Base-by-base conservation (phyloP, 2,329 filamentous ascomycete genomes). In the Thielaviopsis punctulata region DNA sequence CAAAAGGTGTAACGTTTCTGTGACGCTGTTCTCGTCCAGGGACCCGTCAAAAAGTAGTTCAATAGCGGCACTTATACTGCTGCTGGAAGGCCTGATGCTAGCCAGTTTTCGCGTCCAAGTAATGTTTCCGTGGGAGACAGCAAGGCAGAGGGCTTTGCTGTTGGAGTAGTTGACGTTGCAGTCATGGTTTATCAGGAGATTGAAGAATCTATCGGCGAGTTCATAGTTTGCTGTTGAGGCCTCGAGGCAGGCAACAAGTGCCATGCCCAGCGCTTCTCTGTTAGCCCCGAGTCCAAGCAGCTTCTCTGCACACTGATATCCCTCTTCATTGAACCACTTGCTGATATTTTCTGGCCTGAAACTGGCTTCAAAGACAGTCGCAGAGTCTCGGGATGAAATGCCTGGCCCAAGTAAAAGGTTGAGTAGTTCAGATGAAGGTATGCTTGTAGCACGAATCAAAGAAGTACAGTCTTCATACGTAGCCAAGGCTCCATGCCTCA, bases 151-250 rank as follows among this genome's bases (percentile, higher is more conserved):
- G 8, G 51, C 51, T 48, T 36, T 54, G 19, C 72, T 72, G 51
- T 69, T 60, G 19, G 71, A 66, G 54, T 70, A 65, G 58, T 75
- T 71, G 54, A 76, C 67, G 52, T 71, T 65, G n/a, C 67, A 69
- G 2, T 67, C 65, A 48, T 66, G 56, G 19, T 65, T 61, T 15
- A 70, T 57, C 0, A 73, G 60, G 0, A 72, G 56, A 21, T 65
- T 27, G n/a, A 33, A 45, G 24, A 52, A 52, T 33, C 43, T 48
- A 23, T 52, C 51, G n/a, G 21, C 18, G 12, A 51, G 25, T 15
- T 30, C 44, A 23, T 45, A 46, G 9, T 21, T 15, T 15, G 18
- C 15, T 13, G 12, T 41, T n/a, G 7, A 30, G n/a, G 49, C 19
- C 22, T 51, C 46, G 10, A 52, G n/a, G 13, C 43, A 19, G 7